These are phyloP conservation scores for Penicillium canariense DNA, from an alignment of 495 filamentous ascomycete genomes.

Conservation along the genomic window DNA sequence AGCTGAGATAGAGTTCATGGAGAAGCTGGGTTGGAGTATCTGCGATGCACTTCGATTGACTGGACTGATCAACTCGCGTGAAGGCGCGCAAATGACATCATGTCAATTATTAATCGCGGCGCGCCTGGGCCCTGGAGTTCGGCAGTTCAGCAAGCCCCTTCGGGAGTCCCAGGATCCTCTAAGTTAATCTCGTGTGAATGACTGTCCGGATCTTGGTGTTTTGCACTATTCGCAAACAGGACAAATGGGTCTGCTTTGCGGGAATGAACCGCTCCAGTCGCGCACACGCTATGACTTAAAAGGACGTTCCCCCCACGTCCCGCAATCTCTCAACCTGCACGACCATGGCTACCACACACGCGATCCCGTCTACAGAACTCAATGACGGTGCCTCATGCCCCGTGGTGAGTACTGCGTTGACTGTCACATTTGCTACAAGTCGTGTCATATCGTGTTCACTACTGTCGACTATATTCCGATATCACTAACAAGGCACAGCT, in stretches of 20 bases:
- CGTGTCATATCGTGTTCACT: background rate
- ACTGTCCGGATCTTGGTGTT: too few species aligned
- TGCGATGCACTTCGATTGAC: background rate
- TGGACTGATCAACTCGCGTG: constrained; percentile 8
- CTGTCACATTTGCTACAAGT: background rate
- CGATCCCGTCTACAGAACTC: constrained; percentile 55
- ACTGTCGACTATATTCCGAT: constrained; percentile 1
- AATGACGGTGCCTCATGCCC: constrained; percentile 74
- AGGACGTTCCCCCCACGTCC: too few species aligned
- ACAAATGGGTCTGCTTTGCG: too few species aligned
- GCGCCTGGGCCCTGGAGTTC: background rate
- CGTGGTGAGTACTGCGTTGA: constrained; percentile 48
- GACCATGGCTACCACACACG: constrained; percentile 20
- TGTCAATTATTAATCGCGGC: constrained; percentile 21
- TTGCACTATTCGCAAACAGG: too few species aligned
- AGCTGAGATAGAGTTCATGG: constrained; percentile 7
- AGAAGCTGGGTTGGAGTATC: background rate
- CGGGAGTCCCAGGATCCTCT: background rate
- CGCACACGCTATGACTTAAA: too few species aligned
- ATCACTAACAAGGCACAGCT: too few species aligned
- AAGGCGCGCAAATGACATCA: constrained; percentile 24
- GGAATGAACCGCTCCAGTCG: background rate
- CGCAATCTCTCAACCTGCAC: constrained; percentile 42
- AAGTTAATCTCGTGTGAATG: too few species aligned
- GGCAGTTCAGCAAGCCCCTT: background rate